These are phyloP conservation scores for Ballota nigra DNA, from an alignment of 257 asterid species.

Conservation along the genomic window DNA sequence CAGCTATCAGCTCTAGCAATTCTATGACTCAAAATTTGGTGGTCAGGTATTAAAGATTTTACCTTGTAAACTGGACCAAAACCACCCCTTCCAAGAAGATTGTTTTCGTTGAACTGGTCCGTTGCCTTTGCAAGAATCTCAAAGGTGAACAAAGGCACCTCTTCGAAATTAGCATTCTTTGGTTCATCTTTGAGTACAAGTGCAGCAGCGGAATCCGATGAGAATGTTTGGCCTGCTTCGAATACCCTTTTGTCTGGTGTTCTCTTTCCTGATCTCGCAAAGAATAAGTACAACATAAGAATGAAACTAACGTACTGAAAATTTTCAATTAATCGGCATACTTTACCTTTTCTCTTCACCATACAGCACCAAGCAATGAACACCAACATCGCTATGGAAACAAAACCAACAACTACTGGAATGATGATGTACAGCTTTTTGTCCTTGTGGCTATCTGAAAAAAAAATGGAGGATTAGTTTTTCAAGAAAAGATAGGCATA, in stretches of 20 bases:
- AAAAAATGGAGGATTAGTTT: not conserved
- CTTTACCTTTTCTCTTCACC: conserved; percentile 39
- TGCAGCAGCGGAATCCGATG: conserved; percentile 31
- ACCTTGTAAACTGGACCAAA: conserved; percentile 72
- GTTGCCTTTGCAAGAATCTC: conserved; percentile 49
- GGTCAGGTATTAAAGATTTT: not conserved
- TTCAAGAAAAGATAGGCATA: not conserved
- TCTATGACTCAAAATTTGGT: not conserved
- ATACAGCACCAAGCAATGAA: conserved; percentile 39
- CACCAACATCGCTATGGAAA: conserved; percentile 19
- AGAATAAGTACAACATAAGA: not conserved
- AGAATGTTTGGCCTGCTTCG: conserved; percentile 24
- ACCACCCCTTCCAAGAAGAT: conserved; percentile 61
- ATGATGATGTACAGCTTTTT: conserved; percentile 35
- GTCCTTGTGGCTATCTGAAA: conserved; percentile 34
- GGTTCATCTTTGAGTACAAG: conserved; percentile 30
- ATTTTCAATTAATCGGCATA: not conserved
- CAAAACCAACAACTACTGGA: conserved; percentile 34
- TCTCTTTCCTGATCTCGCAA: conserved; percentile 21
- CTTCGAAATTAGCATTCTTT: conserved; percentile 37
- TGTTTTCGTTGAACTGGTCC: conserved; percentile 32
- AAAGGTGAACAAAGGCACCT: conserved; percentile 43
- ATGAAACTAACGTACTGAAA: not conserved
- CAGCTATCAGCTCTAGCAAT: not conserved
- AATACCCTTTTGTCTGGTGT: conserved; percentile 11